A percentile compares a stretch with the other conserved stretches of the same genome.
Conservation (phyloP, 2,329 filamentous ascomycete genomes). For the Verticillium isaacii region DNA sequence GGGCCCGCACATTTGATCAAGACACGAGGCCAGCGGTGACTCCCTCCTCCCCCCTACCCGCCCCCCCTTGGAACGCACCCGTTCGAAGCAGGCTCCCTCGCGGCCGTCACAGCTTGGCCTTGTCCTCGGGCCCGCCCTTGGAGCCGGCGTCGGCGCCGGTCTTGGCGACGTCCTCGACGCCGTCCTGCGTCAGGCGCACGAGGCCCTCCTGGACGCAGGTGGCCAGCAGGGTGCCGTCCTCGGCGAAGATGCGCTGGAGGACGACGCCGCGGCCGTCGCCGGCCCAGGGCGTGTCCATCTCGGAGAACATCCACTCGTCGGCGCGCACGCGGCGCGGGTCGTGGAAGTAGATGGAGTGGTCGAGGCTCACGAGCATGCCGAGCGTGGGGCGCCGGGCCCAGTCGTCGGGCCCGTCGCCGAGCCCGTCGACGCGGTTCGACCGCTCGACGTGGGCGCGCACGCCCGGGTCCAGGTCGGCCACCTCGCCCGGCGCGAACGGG, state of each 20-base stretch:
- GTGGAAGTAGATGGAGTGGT: conserved; percentile 70
- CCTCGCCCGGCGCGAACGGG: conserved; percentile 47
- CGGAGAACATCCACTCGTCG: conserved; percentile 74
- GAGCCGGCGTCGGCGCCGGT: conserved; percentile 16
- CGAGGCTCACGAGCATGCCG: conserved; percentile 82
- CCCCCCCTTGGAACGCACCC: too few species aligned
- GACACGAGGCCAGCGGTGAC: too few species aligned
- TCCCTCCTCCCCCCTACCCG: too few species aligned
- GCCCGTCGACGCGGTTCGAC: conserved; percentile 38
- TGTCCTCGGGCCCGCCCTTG: conserved; percentile 13
- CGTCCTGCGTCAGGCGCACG: conserved; percentile 42
- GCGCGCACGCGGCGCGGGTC: conserved; percentile 53
- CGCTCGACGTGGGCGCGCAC: conserved; percentile 28
- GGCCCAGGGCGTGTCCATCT: conserved; percentile 78
- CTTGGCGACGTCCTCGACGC: conserved; percentile 17
- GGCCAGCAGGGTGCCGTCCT: conserved; percentile 68
- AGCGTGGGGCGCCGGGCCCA: conserved; percentile 51
- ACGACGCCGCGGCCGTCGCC: conserved; percentile 75
- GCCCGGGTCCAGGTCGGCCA: conserved; percentile 44
- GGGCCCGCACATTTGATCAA: too few species aligned
- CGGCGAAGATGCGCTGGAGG: conserved; percentile 66
- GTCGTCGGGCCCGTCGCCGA: conserved; percentile 37
- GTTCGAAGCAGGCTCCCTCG: too few species aligned
- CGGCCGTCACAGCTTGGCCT: conserved; percentile 24
- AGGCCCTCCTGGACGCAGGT: conserved; percentile 74